Conservation (phyloP, 1,284 basidiomycete species). For the Polyporus tsugae region DNA sequence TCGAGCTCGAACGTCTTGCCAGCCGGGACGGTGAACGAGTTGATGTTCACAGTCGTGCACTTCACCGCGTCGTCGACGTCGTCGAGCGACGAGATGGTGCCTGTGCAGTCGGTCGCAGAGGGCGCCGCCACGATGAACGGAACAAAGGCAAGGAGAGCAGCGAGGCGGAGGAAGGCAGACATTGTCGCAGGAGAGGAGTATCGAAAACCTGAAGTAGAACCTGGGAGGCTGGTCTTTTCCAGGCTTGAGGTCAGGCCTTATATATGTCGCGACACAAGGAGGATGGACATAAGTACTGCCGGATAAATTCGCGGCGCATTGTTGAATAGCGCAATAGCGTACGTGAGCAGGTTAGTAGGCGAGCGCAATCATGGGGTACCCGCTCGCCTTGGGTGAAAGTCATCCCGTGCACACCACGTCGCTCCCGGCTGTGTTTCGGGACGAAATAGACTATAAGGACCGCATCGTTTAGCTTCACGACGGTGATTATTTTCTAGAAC, state of each 20-base stretch:
- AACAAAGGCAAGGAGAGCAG: constrained; percentile 22
- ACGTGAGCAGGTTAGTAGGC: background rate
- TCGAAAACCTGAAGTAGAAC: background rate
- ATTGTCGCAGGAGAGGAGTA: background rate
- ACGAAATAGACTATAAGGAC: background rate
- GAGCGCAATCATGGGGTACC: background rate
- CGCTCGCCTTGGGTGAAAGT: background rate
- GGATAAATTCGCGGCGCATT: background rate
- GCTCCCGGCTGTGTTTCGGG: background rate
- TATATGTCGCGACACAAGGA: background rate
- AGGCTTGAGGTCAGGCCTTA: background rate
- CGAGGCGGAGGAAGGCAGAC: constrained; percentile 28
- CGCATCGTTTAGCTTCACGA: background rate
- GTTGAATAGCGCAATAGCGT: background rate
- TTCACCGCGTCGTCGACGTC: constrained; percentile 43
- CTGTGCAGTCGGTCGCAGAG: constrained; percentile 37
- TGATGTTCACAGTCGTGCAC: constrained; percentile 47
- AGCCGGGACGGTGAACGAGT: constrained; percentile 39
- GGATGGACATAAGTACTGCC: background rate
- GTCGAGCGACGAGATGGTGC: constrained; percentile 44
- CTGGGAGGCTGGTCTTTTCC: background rate
- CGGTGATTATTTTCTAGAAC: background rate
- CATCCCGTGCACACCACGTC: background rate
- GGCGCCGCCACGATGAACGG: constrained; percentile 23
- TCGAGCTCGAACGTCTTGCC: constrained; percentile 34